These are phyloP conservation scores for Calocera viscosa DNA, from an alignment of 768 basidiomycete genomes.

Conservation along the genomic window DNA sequence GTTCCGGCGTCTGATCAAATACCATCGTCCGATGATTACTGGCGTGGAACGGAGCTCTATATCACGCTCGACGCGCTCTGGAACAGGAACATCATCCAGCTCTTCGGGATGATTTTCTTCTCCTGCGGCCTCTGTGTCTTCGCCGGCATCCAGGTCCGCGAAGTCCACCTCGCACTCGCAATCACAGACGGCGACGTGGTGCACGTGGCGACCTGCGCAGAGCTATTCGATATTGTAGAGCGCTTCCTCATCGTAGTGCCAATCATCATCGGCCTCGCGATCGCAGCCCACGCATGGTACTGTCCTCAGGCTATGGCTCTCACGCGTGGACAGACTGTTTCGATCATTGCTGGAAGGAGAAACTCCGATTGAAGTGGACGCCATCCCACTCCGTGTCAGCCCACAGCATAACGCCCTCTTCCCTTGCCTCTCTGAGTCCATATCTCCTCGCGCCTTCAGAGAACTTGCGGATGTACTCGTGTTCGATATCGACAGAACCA, in stretches of 20 bases:
- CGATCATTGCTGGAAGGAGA: neutral
- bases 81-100: slow-evolving; percentile 63
- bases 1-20: neutral
- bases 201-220: slow-evolving; percentile 22
- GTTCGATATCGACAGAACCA: neutral
- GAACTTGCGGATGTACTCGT: slow-evolving; percentile 3
- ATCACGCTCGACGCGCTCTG: slow-evolving; percentile 73
- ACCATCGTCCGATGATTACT: neutral
- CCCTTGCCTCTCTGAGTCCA: neutral
- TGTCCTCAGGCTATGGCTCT: no score
- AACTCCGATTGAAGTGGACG: neutral
- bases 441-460: neutral
- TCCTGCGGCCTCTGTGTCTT: slow-evolving; percentile 62
- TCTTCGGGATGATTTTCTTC: slow-evolving; percentile 41
- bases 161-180: slow-evolving; percentile 12
- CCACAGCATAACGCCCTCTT: neutral
- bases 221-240: slow-evolving; percentile 47
- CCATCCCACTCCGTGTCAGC: neutral
- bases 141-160: slow-evolving; percentile 46
- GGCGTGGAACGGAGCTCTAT: neutral
- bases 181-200: slow-evolving; percentile 26
- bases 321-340: neutral
- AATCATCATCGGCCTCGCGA: slow-evolving; percentile 51
- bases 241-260: slow-evolving; percentile 65
- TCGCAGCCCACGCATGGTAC: slow-evolving; percentile 48